A percentile compares a stretch with the other conserved stretches of the same genome.
Evolutionary conservation across 2,329 filamentous ascomycete genomes (phyloP).

Genomic region (Dactylellina haptotyla): DNA sequence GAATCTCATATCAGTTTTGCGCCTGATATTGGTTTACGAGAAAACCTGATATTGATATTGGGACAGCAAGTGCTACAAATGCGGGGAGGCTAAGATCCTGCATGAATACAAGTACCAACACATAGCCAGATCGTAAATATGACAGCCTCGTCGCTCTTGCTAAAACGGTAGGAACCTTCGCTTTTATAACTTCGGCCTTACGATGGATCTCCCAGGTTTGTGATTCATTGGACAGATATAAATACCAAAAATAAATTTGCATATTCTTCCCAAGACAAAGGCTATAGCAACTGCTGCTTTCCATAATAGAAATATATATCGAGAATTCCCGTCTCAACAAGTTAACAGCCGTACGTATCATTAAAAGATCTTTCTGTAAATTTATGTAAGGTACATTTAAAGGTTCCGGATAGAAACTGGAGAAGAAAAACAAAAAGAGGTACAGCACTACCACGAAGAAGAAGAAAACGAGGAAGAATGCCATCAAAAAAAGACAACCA

Average conservation of each 20-base stretch:
- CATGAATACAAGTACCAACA: too few species aligned
- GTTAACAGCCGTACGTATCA: slow-evolving; percentile 18
- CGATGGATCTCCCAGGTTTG: too few species aligned
- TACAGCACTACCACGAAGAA: background rate
- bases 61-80: too few species aligned
- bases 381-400: slow-evolving; percentile 49
- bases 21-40: too few species aligned
- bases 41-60: too few species aligned
- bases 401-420: background rate
- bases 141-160: background rate
- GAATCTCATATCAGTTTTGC: too few species aligned
- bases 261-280: background rate
- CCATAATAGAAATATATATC: background rate
- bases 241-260: background rate
- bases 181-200: too few species aligned
- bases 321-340: background rate
- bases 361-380: slow-evolving; percentile 42
- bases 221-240: too few species aligned
- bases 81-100: too few species aligned
- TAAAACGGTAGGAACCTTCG: background rate
- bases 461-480: slow-evolving; percentile 9
- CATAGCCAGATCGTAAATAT: background rate
- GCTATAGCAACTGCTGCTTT: background rate
- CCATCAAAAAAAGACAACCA: slow-evolving; percentile 1
- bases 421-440: slow-evolving; percentile 12